These are phyloP conservation scores for Liriodendron chinense DNA, from an alignment of 164 flowering plant genomes.

Conservation along the genomic window DNA sequence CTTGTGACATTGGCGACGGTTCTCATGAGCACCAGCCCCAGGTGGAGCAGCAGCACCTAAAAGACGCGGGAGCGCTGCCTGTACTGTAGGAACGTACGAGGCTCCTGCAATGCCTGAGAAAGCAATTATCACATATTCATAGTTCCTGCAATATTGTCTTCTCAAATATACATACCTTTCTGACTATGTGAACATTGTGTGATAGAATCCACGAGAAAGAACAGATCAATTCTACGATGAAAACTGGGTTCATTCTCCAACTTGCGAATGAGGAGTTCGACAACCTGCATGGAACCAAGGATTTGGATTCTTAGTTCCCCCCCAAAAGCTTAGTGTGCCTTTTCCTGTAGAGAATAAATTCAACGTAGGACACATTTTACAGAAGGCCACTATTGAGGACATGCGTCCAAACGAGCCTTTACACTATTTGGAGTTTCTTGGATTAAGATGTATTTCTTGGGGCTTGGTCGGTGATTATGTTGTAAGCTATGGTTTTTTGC, in stretches of 20 bases:
- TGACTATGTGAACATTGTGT: slow-evolving; percentile 96
- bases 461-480: too few relatives aligned
- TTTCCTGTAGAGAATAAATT: background rate
- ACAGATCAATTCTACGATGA: slow-evolving; percentile 86
- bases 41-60: slow-evolving; percentile 94
- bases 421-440: too few relatives aligned
- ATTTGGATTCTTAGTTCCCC: background rate
- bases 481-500: too few relatives aligned
- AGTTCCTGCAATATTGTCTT: background rate
- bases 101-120: slow-evolving; percentile 86
- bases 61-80: slow-evolving; percentile 92
- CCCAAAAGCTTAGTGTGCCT: slow-evolving; percentile 1
- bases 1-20: slow-evolving; percentile 95
- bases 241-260: slow-evolving; percentile 80
- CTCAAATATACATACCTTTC: slow-evolving; percentile 52
- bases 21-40: slow-evolving; percentile 87
- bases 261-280: slow-evolving; percentile 87
- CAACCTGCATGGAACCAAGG: slow-evolving; percentile 56
- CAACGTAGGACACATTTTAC: background rate
- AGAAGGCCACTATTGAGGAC: background rate
- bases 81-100: slow-evolving; percentile 84
- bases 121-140: too few relatives aligned
- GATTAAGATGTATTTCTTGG: too few relatives aligned
- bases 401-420: background rate
- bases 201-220: slow-evolving; percentile 95